Conservation (phyloP, 345 rosid species). For the Eucalyptus marginata region DNA sequence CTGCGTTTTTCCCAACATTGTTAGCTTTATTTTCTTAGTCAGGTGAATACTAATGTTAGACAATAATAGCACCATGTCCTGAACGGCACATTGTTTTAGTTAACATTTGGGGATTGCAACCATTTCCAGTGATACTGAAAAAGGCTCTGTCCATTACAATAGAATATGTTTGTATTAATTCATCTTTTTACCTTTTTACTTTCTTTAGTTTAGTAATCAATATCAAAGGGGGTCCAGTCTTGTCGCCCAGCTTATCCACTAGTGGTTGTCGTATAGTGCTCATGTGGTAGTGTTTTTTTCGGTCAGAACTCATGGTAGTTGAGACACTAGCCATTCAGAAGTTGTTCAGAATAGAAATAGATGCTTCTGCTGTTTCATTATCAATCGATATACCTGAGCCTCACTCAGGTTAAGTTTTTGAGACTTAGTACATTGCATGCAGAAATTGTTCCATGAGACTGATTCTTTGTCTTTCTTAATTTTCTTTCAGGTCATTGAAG, state of each 20-base stretch:
- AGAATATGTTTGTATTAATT: not conserved
- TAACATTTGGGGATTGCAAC: not conserved
- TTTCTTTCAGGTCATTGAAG: not conserved
- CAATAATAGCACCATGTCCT: not conserved
- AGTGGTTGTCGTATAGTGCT: not conserved
- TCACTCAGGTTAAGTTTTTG: not conserved
- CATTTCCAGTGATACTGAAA: not conserved
- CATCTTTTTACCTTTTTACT: not conserved
- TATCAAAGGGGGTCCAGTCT: not conserved
- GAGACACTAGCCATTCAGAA: not conserved
- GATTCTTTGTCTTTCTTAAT: not conserved
- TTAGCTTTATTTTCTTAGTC: not conserved
- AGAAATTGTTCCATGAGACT: not conserved
- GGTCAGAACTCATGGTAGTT: not conserved
- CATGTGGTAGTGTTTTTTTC: not conserved
- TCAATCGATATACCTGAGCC: not conserved
- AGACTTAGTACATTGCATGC: not conserved
- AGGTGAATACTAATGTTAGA: not conserved
- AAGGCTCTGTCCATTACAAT: not conserved
- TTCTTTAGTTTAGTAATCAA: not conserved
- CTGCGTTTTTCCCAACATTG: not conserved
- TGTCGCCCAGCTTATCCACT: not conserved
- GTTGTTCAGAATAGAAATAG: not conserved
- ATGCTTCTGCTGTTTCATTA: not conserved
- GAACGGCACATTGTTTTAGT: not conserved